Base-by-base conservation (phyloP, 208 protist genomes). In the Wallacemonas sp. region DNA sequence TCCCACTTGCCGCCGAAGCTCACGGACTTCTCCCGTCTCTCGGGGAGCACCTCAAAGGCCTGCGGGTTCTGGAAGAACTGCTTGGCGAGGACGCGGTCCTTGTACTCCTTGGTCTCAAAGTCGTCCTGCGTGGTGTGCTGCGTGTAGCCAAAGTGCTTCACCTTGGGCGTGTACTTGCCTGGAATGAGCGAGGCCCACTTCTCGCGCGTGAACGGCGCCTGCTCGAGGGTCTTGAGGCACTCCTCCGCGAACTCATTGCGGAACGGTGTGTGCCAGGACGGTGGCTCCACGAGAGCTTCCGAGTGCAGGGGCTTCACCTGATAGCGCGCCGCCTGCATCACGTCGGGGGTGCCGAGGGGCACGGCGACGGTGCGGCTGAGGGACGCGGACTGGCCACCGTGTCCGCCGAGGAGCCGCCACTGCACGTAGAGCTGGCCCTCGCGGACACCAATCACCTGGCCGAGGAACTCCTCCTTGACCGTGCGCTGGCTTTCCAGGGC, bases 31-130 rank as follows among this genome's bases (percentile, higher is more conserved):
- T 93, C 83, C 22, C 66, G 72, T 18, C 76, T 67, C 65, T 96
- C 88, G 11, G 91, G 91, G 16, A 96, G 70, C 25, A 96, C 77
- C 71, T 90, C 78, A 74, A 96, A 96, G 29, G 79, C 80, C 70
- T 96, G 82, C 45, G 91, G 86, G 55, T 90, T 83, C 42, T 87
- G 71, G 77, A 93, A 96, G 73, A 86, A 93, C 71, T 95, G 88
- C 38, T 84, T 82, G 5, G 87, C 82, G 20, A 92, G 77, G 26
- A 97, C 66, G 0, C 92, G 75, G 48, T 95, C 86, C 63, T 85
- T 87, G 79, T 95, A 95, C 75, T 97, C 92, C 79, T 95, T 94
- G 2, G 92, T 97, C 46, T 85, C 75, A 72, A 94, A 96, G 86
- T 97, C 92, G 69, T 95, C 90, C 33, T 91, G 59, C 11, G 86